Evolutionary conservation across 768 basidiomycete species (phyloP).

Genomic region (Myochromella boudieri): DNA sequence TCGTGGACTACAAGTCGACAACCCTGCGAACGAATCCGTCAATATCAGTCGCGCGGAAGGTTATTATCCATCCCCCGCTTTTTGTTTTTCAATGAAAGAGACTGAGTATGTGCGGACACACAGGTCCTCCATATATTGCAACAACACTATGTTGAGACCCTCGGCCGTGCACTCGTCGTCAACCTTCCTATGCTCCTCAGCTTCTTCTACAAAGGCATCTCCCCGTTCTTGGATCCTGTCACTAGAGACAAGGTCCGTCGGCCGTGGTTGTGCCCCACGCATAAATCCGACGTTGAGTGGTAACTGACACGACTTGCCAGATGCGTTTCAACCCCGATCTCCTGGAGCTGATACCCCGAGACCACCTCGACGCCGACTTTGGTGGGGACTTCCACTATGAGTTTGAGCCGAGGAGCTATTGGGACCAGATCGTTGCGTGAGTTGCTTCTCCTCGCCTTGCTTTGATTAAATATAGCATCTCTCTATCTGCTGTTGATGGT

Average conservation of each 20-base stretch:
- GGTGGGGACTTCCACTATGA: constrained; percentile 75
- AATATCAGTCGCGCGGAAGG: constrained; percentile 76
- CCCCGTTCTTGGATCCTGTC: constrained; percentile 85
- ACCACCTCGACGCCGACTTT: constrained; percentile 82
- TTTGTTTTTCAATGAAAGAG: too few species aligned
- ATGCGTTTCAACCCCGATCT: constrained; percentile 91
- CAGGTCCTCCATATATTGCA: constrained; percentile 78
- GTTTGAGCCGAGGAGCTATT: constrained; percentile 74
- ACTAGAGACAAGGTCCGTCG: constrained; percentile 78
- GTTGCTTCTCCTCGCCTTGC: constrained; percentile 19
- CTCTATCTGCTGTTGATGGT: too few species aligned
- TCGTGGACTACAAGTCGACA: constrained; percentile 84
- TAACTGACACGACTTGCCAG: constrained; percentile 30
- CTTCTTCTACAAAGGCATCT: constrained; percentile 82
- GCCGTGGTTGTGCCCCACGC: background rate
- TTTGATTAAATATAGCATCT: background rate
- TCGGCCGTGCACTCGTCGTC: constrained; percentile 81
- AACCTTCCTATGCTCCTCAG: constrained; percentile 74
- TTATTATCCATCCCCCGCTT: constrained; percentile 13
- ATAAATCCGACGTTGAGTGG: too few species aligned
- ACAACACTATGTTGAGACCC: constrained; percentile 86
- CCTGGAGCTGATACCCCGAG: constrained; percentile 66
- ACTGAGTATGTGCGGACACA: too few species aligned
- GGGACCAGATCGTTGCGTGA: constrained; percentile 75
- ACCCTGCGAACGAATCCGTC: constrained; percentile 85